Percentiles rank a stretch among this genome's conserved stretches.
phyloP scores from a whole-genome alignment of 2,329 filamentous ascomycete genomes.

The Trichoderma citrinoviride region DNA sequence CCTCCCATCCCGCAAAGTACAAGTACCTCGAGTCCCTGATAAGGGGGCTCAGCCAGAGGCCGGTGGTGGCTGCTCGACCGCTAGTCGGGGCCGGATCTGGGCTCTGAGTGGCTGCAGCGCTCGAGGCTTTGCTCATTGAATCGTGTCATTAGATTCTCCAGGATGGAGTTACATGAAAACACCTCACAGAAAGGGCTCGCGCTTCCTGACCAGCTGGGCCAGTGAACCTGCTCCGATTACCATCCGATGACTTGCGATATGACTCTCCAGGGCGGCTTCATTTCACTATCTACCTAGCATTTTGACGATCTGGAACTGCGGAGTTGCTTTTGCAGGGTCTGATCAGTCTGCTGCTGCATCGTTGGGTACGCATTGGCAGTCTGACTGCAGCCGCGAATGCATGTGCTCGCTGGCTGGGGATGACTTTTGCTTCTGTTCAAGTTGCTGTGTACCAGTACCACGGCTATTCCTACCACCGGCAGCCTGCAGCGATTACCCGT shows the following conservation, averaged over 20 bases:
- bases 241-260: conserved; percentile 21
- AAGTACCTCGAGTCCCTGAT: conserved; percentile 15
- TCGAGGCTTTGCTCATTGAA: conserved; percentile 19
- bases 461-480: no score
- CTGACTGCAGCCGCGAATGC: background rate
- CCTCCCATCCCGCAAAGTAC: no score
- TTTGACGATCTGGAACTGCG: background rate
- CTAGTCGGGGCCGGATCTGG: conserved; percentile 7
- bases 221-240: conserved; percentile 21
- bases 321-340: background rate
- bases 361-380: background rate
- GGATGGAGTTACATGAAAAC: conserved; percentile 11
- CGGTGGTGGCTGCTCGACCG: conserved; percentile 19
- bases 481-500: no score
- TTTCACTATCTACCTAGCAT: background rate
- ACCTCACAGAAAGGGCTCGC: background rate
- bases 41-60: conserved; percentile 14
- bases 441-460: no score
- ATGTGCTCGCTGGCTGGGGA: background rate
- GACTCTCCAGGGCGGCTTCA: background rate
- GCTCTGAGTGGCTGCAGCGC: conserved; percentile 14
- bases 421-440: background rate
- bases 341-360: no score
- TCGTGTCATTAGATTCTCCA: conserved; percentile 17
- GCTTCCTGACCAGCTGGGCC: background rate